Base-by-base conservation (phyloP, 768 basidiomycete genomes). In the Hericium erinaceus region DNA sequence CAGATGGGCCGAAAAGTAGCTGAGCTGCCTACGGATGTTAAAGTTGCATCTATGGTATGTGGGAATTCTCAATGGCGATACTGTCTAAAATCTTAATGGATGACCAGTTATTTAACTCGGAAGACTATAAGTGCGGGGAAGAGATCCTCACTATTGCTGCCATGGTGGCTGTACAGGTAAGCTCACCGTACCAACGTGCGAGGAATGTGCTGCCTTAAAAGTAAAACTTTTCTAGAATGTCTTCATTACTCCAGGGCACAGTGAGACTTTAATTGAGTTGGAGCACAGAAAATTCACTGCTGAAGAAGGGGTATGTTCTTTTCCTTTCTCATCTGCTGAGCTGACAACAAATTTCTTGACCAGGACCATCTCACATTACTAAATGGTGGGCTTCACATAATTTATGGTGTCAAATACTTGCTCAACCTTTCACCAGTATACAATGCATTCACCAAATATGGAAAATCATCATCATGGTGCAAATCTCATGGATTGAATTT, bases 281-380 rank as follows among this genome's bases (percentile, higher is more conserved):
- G 95, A 98, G 70, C 78, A 93, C 53, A 75, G 97, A 57, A 98
- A 98, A 68, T 98, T 98, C 65, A 98, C 93, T 0, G 93, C 95
- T 0, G 95, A 98, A 71, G 97, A 99, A 81, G 97, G 97, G 66
- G 93, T 93, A 59, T 65, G 80, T 73, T 8, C 24, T 44, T n/a
- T 56, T 18, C 18, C 8, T 33, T 13, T 41, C 7, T 6, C 28
- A 33, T 46, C 18, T 51, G 16, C n/a, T 11, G 52, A 48, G 52
- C 22, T 46, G 38, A 10, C n/a, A 33, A 39, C 56, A 37, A 51
- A 54, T 22, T 48, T 53, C 52, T 39, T 52, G 57, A 58, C 3
- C 64, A 95, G 93, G 97, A 99, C 67, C 97, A 99, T 68, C 74
- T 98, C 20, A 98, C 97, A 4, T 73, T 97, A 3, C 70, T 99